phyloP scores from a whole-genome alignment of 495 filamentous ascomycete species.

The Schizothecium vesticola region DNA sequence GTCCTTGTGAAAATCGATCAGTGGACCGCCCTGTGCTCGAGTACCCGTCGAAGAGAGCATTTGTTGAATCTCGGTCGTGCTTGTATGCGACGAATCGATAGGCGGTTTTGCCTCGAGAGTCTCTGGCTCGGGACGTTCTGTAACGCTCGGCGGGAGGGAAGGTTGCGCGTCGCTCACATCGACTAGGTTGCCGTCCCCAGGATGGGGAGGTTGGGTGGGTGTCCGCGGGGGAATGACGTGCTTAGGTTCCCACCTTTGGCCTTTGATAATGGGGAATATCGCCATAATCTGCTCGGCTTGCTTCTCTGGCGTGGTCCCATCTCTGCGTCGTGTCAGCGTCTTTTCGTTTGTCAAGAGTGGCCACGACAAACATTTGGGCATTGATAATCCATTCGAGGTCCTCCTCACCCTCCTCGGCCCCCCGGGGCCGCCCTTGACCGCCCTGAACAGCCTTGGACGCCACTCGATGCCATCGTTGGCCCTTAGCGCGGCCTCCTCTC shows the following conservation, averaged over 20 bases:
- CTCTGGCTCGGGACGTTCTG: background rate
- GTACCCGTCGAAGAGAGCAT: conserved; percentile 39
- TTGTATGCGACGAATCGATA: conserved; percentile 22
- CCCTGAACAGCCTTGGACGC: conserved; percentile 79
- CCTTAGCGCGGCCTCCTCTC: conserved; percentile 80
- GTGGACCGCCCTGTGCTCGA: conserved; percentile 27
- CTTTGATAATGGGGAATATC: conserved; percentile 78
- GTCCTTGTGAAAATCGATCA: conserved; percentile 49
- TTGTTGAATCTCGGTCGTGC: conserved; percentile 35
- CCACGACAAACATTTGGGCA: conserved; percentile 65
- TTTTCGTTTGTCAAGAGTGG: background rate
- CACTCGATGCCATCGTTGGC: conserved; percentile 80
- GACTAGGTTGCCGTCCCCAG: conserved; percentile 35
- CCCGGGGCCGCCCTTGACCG: conserved; percentile 64
- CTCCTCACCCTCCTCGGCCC: conserved; percentile 75
- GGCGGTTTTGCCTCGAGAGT: conserved; percentile 1
- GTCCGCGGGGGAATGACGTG: conserved; percentile 36
- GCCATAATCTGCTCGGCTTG: conserved; percentile 80
- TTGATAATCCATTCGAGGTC: conserved; percentile 94
- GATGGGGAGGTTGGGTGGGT: conserved; percentile 10
- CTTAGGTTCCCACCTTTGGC: conserved; percentile 50
- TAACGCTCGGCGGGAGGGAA: background rate
- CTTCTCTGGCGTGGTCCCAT: conserved; percentile 61
- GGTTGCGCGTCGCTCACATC: conserved; percentile 38
- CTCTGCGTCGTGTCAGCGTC: conserved; percentile 38